Base-by-base conservation (phyloP, 148 eudicot species). In the Camellia lanceoleosa region DNA sequence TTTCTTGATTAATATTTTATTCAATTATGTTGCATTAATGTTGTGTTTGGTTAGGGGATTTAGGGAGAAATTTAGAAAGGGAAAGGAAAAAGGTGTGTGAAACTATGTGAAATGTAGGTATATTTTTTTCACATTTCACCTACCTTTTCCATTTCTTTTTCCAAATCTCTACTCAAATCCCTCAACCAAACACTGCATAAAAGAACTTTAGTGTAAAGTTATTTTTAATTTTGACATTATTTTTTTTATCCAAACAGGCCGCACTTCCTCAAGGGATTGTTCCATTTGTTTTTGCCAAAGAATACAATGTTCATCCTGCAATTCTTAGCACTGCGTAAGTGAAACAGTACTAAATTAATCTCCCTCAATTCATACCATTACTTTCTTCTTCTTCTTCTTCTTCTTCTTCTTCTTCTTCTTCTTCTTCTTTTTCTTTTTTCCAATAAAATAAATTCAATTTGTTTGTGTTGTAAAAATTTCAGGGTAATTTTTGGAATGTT, bases 221-320 rank as follows among this genome's bases (percentile, higher is more conserved):
- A 30, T 30, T 30, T 30, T 30, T 30, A 30, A 30, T 47, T 67
- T 14, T 58, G 56, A 43, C 61, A 51, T 49, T 30, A 30, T 30
- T 52, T 20, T 81, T n/a, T 18, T 73, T 70, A 11, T 46, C 56
- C 74, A 51, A 58, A 76, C 74, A 94, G 98, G 98, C 98, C 7
- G 93, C 98, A 62, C 95, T 94, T 81, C 98, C 98, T 49, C 98
- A 94, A 90, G 98, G 98, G 79, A 94, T 94, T 80, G 98, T 94
- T 62, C 98, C 98, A 58, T 94, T 94, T 70, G 98, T 94, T 55
- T 94, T 94, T 74, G 92, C 98, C 18, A 94, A 94, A 83, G 98
- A 94, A 78, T 94, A 94, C 80, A 92, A 94, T 84, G 94, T 92
- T 78, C 98, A 94, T 84, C 98, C 98, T 0, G 85, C 88, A 70